Evolutionary conservation across 169 alveolate species (phyloP), one percentile per base, ranked within the genome.

Genomic region (Eimeria brunetti): DNA sequence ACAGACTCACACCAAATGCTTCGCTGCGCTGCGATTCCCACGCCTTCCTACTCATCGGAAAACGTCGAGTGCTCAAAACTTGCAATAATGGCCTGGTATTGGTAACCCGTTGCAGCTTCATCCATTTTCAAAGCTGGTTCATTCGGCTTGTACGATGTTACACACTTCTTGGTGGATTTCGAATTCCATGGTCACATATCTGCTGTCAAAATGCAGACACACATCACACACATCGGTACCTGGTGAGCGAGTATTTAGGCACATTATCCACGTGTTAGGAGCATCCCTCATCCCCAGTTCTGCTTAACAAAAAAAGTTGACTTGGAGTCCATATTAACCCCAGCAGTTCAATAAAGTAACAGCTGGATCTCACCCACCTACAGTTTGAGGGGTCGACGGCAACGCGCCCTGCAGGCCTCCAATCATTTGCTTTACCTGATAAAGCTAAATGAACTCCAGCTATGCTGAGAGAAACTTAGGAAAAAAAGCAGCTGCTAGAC

Each of bases 111-210:
- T 98, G 96, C 97, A 97, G 98, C 98, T 98, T 97, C 98, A 97
- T 97, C 98, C 98, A 97, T 97, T 98, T 98, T 98, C 98, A 97
- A 98, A 98, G 98, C 98, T 96, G 97, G 96, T 97, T 94, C 98
- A 97, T 96, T 97, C 98, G 99, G 98, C 98, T 97, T 99, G 99
- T 97, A 98, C 97, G 98, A 97, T 98, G 98, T 95, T 97, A 97
- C 99, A 97, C 99, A 97, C 98, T 98, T 98, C 99, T 97, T 97
- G 97, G 98, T 98, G 99, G 98, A 96, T 98, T 96, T 97, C 98
- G 97, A 97, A 98, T 97, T 98, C 98, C 97, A 97, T 97, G 99
- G 97, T 97, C 97, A 98, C 99, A 98, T 98, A 97, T 98, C 99
- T 97, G 98, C 98, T 97, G 99, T 22, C 76, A n/a, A n/a, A n/a